These are phyloP conservation scores for Alternaria triticina DNA, from an alignment of 2,329 filamentous ascomycete species.

Conservation along the genomic window DNA sequence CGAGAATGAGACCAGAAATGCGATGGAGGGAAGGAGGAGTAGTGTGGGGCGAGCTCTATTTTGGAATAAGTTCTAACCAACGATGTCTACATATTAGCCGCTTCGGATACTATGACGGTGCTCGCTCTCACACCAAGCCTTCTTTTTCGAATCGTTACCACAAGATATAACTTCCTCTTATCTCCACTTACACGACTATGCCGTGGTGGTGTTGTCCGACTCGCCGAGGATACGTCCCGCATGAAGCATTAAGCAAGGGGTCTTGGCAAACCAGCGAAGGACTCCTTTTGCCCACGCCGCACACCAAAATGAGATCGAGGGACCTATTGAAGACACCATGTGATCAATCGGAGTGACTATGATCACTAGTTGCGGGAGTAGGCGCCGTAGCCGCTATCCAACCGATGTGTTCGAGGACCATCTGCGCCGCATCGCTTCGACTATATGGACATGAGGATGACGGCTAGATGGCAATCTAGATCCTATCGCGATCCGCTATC, in stretches of 20 bases:
- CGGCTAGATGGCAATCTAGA: not conserved
- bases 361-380: not conserved
- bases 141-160: accelerated
- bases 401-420: not conserved
- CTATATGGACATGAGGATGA: not conserved
- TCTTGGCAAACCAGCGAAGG: not conserved
- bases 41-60: not conserved
- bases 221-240: not conserved
- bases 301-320: not conserved
- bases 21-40: not conserved
- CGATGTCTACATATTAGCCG: not conserved
- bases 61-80: too few species aligned
- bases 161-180: not conserved
- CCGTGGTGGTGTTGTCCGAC: not conserved
- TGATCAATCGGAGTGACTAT: not conserved
- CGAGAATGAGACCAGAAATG: not conserved
- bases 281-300: not conserved
- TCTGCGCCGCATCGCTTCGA: not conserved
- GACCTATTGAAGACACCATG: not conserved
- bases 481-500: not conserved
- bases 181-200: not conserved
- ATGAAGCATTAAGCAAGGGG: not conserved
- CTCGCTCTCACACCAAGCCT: not conserved
- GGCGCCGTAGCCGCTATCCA: not conserved
- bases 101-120: not conserved